Evolutionary conservation across 148 eudicot genomes (phyloP).

Genomic region (Pouteria glomerata): DNA sequence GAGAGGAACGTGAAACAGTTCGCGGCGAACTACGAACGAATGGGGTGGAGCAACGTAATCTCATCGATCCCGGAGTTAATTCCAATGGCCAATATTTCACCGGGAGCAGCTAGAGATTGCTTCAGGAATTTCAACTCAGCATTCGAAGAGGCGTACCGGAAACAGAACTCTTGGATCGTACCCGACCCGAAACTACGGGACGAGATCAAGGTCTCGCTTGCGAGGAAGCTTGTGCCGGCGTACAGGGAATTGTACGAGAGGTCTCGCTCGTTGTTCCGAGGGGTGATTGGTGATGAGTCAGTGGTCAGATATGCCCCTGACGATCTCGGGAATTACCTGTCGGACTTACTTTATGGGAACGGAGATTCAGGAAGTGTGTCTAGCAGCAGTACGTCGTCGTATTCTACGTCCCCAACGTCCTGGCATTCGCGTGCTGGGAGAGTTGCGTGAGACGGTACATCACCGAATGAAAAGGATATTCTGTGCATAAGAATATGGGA

Average conservation of each 20-base stretch:
- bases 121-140: conserved; percentile 21
- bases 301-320: conserved; percentile 63
- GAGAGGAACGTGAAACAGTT: conserved; percentile 28
- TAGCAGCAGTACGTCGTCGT: too few species aligned
- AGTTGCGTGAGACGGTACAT: too few species aligned
- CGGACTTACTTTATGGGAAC: conserved; percentile 37
- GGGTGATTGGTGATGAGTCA: conserved; percentile 22
- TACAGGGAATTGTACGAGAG: conserved; percentile 28
- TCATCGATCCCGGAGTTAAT: conserved; percentile 29
- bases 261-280: conserved; percentile 3
- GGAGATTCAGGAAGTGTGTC: conserved; percentile 6
- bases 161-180: conserved; percentile 35
- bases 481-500: too few species aligned
- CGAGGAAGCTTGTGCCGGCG: conserved; percentile 18
- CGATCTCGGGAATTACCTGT: conserved; percentile 67
- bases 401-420: not conserved
- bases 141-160: conserved; percentile 36
- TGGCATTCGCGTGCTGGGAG: conserved; percentile 5
- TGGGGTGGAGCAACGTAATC: conserved; percentile 38
- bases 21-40: conserved; percentile 33
- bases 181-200: conserved; percentile 40
- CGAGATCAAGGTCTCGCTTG: conserved; percentile 30
- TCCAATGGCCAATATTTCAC: conserved; percentile 25
- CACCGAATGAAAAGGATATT: too few species aligned
- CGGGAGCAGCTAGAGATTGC: conserved; percentile 10